Evolutionary conservation across 768 basidiomycete genomes (phyloP).

Genomic region (Pleurotus salmoneostramineus): DNA sequence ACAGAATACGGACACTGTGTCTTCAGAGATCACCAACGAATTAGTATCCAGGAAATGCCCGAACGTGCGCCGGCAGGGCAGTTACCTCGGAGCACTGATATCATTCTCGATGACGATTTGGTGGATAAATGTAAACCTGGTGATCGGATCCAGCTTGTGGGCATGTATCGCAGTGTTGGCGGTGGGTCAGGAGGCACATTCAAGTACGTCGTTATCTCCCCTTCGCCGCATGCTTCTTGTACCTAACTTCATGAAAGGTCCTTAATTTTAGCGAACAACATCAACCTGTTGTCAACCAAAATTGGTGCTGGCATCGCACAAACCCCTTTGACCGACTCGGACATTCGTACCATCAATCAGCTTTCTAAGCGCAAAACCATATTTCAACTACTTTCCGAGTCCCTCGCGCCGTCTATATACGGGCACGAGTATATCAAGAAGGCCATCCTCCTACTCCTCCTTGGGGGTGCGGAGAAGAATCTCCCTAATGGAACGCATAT

Average conservation of each 20-base stretch:
- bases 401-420: conserved; percentile 95
- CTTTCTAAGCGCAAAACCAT: conserved; percentile 84
- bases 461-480: conserved; percentile 98
- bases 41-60: conserved; percentile 99
- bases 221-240: conserved; percentile 5
- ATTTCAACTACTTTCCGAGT: conserved; percentile 86
- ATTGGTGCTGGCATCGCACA: conserved; percentile 94
- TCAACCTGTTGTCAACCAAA: conserved; percentile 92
- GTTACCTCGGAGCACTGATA: conserved; percentile 92
- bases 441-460: conserved; percentile 86
- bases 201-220: conserved; percentile 55
- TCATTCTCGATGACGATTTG: conserved; percentile 93
- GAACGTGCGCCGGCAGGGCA: conserved; percentile 98
- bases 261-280: conserved; percentile 89
- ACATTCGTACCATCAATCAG: conserved; percentile 95
- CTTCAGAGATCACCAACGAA: conserved; percentile 95
- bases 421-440: conserved; percentile 96
- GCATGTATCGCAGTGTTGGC: conserved; percentile 90
- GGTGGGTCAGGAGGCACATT: conserved; percentile 91
- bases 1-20: conserved; percentile 91
- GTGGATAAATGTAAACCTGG: conserved; percentile 98
- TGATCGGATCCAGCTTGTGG: conserved; percentile 95
- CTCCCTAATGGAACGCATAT: conserved; percentile 96
- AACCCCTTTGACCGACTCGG: conserved; percentile 84
- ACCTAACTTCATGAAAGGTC: conserved; percentile 51